Base-by-base conservation (phyloP, 176 grass and related monocot species). In the Eremochloa ophiuroides region DNA sequence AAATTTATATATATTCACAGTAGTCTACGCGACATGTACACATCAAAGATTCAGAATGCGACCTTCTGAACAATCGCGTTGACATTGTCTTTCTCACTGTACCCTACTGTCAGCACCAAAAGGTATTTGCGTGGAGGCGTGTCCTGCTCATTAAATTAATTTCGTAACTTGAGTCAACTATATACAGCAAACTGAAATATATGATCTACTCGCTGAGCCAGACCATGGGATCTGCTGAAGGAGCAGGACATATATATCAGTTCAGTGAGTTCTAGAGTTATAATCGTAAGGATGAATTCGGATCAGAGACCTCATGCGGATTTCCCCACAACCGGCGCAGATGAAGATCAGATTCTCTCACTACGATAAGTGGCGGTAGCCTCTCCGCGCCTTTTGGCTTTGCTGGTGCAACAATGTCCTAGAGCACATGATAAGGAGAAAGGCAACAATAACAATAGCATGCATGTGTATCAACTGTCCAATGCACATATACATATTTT, bases 321-420 rank as follows among this genome's bases (percentile, higher is more conserved):
- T 85, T 41, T 61, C 91, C 88, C 91, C 91, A 90, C 25, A 93
- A 72, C 23, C 91, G 68, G 20, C 87, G 85, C 6, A 77, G 58
- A 35, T 87, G 86, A 80, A 90, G 53, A 58, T 93, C 91, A 9
- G 91, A 75, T 9, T 93, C 84, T 47, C 12, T 5, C 0, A 42
- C 85, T 0, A 88, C 20, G 31, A 93, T 90, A 5, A 79, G 69
- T 0, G 88, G 85, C 0, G 91, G 88, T 71, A 94, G 72, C 68
- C 59, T 77, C 69, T 84, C 88, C 44, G 43, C 71, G 1, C 85
- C 88, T 66, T 56, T 71, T 0, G 79, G 88, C 1, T 40, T 94
- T 80, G 35, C 46, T 4, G 55, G 74, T 17, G 2, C 25, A 27
- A 28, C n/a, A 42, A 76, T 20, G 5, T 62, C 20, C 34, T 28